Conservation (phyloP, 371 early-diverging fungal species). For the Apophysomyces ossiformis region DNA sequence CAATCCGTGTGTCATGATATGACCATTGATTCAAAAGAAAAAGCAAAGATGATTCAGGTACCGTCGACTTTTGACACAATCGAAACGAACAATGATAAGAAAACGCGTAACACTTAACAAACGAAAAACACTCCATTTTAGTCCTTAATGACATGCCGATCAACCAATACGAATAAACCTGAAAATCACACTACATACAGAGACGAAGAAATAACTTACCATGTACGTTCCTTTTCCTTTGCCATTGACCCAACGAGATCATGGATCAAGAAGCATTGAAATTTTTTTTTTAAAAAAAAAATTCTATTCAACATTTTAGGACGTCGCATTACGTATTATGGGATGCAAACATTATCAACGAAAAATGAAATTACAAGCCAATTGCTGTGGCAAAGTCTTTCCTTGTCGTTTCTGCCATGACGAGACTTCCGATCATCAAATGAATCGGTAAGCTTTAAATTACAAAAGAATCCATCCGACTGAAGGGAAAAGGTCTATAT, state of each 20-base stretch:
- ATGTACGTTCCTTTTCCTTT: conserved; percentile 61
- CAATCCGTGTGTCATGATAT: conserved; percentile 6
- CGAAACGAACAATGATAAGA: too few species aligned
- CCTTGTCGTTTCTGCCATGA: conserved; percentile 98
- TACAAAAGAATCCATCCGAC: not conserved
- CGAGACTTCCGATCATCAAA: conserved; percentile 81
- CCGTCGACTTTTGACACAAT: too few species aligned
- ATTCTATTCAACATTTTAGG: conserved; percentile 26
- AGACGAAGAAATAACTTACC: conserved; percentile 59
- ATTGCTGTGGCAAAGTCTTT: conserved; percentile 90
- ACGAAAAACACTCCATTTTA: not conserved
- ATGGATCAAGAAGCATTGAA: not conserved
- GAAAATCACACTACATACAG: not conserved
- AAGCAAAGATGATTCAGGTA: conserved; percentile 1
- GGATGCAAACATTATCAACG: conserved; percentile 97
- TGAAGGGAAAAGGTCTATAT: not conserved
- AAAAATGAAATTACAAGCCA: conserved; percentile 83
- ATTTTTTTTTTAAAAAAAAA: too few species aligned
- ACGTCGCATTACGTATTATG: conserved; percentile 53
- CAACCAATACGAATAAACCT: not conserved
- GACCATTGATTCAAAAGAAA: conserved; percentile 8
- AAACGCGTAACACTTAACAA: not conserved
- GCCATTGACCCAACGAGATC: not conserved
- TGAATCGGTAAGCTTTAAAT: conserved; percentile 71
- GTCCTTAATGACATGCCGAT: not conserved